Conservation (phyloP, 257 asterid genomes). For the Solanum medicagineum region DNA sequence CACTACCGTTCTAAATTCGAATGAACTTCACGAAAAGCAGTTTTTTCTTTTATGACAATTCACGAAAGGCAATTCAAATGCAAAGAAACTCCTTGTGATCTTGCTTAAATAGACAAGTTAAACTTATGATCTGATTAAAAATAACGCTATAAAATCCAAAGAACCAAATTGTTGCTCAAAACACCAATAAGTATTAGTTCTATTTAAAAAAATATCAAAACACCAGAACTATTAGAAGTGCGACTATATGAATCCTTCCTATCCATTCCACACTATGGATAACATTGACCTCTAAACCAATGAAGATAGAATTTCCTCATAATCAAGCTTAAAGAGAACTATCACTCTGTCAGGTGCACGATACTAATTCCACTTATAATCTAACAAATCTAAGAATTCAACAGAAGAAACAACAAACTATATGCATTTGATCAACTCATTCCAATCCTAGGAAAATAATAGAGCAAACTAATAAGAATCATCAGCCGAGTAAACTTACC, state of each 20-base stretch:
- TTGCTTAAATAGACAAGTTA: not conserved
- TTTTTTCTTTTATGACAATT: too few species aligned
- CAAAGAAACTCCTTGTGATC: not conserved
- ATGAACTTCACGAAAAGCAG: not conserved
- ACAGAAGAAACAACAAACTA: not conserved
- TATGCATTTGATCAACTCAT: not conserved
- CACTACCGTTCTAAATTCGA: not conserved
- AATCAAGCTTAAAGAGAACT: not conserved
- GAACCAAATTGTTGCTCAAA: not conserved
- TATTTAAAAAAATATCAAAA: not conserved
- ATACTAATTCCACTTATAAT: not conserved
- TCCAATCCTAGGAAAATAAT: not conserved
- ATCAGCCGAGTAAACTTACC: constrained; percentile 23
- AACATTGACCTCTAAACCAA: not conserved
- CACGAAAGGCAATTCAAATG: not conserved
- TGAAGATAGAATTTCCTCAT: not conserved
- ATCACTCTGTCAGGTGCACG: not conserved
- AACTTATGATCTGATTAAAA: not conserved
- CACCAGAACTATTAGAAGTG: not conserved
- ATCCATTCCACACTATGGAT: not conserved
- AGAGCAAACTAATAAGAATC: not conserved
- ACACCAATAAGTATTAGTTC: not conserved
- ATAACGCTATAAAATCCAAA: not conserved
- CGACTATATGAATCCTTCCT: not conserved
- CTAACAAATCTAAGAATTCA: not conserved